Percentiles rank a stretch among this genome's conserved stretches.
Conservation (phyloP, 352 stramenopile species). For the Thalassiosira sp. region DNA sequence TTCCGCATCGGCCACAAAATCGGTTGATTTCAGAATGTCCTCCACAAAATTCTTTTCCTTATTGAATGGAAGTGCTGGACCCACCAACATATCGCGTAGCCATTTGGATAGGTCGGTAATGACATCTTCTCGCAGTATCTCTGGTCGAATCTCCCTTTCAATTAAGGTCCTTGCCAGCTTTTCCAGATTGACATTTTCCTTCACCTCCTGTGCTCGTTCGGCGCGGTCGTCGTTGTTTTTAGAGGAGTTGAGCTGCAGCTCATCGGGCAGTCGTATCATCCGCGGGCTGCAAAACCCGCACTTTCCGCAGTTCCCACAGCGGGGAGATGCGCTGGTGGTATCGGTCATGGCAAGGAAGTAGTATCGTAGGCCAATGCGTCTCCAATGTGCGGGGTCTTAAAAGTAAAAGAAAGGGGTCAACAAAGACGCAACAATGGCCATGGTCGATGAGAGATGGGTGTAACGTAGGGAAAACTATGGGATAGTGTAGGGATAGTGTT, state of each 20-base stretch:
- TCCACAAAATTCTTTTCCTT: constrained; percentile 35
- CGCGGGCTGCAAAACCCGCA: too few relatives aligned
- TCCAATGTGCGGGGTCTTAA: too few relatives aligned
- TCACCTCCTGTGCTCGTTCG: neutral
- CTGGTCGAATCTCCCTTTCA: constrained; percentile 35
- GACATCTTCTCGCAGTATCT: constrained; percentile 24
- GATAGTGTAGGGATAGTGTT: too few relatives aligned
- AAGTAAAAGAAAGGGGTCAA: too few relatives aligned
- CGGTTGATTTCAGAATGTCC: constrained; percentile 30
- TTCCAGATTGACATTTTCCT: constrained; percentile 4
- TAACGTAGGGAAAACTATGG: too few relatives aligned
- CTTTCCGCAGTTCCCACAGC: too few relatives aligned
- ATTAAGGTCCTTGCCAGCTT: constrained; percentile 13
- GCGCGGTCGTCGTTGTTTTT: neutral
- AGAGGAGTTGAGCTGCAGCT: neutral
- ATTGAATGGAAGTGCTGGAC: constrained; percentile 38
- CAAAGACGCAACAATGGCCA: too few relatives aligned
- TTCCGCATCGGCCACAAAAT: constrained; percentile 36
- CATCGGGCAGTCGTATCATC: constrained; percentile 5
- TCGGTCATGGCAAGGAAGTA: too few relatives aligned
- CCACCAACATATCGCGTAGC: constrained; percentile 25
- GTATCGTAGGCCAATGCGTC: too few relatives aligned
- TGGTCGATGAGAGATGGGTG: too few relatives aligned
- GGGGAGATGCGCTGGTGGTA: too few relatives aligned
- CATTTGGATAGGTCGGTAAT: neutral